Evolutionary conservation across 2,329 filamentous ascomycete species (phyloP).

Genomic region (Purpureocillium takamizusanense): DNA sequence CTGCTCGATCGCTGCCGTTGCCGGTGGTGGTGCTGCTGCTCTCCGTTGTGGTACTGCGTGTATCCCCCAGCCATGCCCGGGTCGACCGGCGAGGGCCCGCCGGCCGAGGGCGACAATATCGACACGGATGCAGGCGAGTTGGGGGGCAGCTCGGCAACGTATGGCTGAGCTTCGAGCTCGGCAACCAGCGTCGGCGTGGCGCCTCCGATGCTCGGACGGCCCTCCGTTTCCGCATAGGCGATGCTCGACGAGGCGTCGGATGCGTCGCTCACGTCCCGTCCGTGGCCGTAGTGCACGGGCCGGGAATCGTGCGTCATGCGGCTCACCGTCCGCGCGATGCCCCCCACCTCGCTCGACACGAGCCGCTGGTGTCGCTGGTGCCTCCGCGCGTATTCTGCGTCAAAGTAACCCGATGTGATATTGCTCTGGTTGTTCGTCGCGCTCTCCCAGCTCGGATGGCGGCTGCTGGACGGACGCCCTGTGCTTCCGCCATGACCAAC

Average conservation of each 20-base stretch:
- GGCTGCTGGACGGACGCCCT: not conserved
- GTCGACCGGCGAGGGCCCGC: conserved; percentile 8
- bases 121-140: conserved; percentile 8
- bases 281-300: conserved; percentile 21
- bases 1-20: too few species aligned
- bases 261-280: conserved; percentile 32
- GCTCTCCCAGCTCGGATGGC: too few species aligned
- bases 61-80: too few species aligned
- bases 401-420: too few species aligned
- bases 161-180: conserved; percentile 28
- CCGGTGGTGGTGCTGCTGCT: too few species aligned
- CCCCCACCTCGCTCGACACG: too few species aligned
- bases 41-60: too few species aligned
- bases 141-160: conserved; percentile 26
- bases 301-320: conserved; percentile 29
- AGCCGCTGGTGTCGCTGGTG: too few species aligned
- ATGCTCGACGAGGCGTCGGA: conserved; percentile 30
- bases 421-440: too few species aligned
- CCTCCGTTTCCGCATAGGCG: not conserved
- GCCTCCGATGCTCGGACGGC: too few species aligned
- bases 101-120: conserved; percentile 5
- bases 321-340: conserved; percentile 11
- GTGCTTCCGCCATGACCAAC: not conserved
- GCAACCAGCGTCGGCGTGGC: conserved; percentile 14
- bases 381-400: too few species aligned